These are phyloP conservation scores for Suillus sp. DNA, from an alignment of 768 basidiomycete genomes.

Conservation along the genomic window DNA sequence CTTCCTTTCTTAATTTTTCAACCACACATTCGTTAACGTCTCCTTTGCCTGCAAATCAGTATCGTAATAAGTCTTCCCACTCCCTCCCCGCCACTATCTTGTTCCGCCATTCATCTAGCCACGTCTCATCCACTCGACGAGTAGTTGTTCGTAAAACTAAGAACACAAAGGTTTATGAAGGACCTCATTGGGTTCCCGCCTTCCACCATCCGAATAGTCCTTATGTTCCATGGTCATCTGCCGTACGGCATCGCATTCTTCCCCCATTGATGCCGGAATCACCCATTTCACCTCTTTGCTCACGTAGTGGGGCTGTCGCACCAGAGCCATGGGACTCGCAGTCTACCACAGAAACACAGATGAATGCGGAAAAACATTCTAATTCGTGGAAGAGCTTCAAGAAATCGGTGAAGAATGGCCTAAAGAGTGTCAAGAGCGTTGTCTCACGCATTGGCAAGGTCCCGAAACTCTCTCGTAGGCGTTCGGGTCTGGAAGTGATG, in stretches of 20 bases:
- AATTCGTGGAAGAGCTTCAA: conserved; percentile 38
- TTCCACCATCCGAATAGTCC: conserved; percentile 55
- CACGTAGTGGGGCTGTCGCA: conserved; percentile 43
- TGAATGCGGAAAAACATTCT: conserved; percentile 22
- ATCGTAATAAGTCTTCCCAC: conserved; percentile 7
- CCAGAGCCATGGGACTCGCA: conserved; percentile 42
- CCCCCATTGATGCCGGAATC: conserved; percentile 40
- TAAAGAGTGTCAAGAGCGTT: conserved; percentile 24
- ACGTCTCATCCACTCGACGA: conserved; percentile 20
- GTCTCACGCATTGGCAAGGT: conserved; percentile 20
- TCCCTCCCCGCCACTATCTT: conserved; percentile 24
- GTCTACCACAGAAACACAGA: conserved; percentile 21
- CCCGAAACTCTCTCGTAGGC: conserved; percentile 15
- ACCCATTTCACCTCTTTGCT: conserved; percentile 37
- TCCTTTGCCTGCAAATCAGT: conserved; percentile 15
- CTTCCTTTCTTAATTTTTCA: conserved; percentile 39
- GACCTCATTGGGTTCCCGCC: conserved; percentile 38
- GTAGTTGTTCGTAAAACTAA: conserved; percentile 18
- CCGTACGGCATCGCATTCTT: conserved; percentile 45
- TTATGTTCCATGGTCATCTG: conserved; percentile 52
- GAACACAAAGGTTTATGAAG: conserved; percentile 28
- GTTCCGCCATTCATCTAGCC: conserved; percentile 20
- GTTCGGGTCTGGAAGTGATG: neutral
- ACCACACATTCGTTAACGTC: conserved; percentile 20
- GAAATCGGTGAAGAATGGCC: conserved; percentile 25